Evolutionary conservation across 352 stramenopile species (phyloP), one percentile per base, ranked within the genome.

Genomic region (Phytophthora fragariaefolia): DNA sequence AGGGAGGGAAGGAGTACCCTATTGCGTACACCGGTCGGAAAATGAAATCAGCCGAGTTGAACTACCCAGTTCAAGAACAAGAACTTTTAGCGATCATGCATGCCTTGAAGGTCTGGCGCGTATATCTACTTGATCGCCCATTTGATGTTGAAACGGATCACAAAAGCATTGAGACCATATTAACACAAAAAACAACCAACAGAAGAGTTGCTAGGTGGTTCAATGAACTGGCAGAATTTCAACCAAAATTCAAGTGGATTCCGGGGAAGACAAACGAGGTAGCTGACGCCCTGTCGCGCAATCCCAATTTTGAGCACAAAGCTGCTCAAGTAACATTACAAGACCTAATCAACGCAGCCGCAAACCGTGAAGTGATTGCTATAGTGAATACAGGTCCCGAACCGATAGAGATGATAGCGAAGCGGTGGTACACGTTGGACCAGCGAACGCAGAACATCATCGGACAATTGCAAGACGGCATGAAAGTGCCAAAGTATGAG

Each of bases 91-190:
- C 57, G 6, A 57, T 56, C 4, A 57, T 61, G 30, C 32, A 69
- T 38, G n/a, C 32, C 2, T 17, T 64, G 18, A 46, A 36, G 27
- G 17, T 24, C 27, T 67, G 57, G 42, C 50, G 51, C 62, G 1
- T 65, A 66, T 32, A n/a, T n/a, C 51, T 62, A 4, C 20, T 69
- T 0, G 62, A 71, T 30, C n/a, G 15, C 4, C 56, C 55, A 36
- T 66, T 66, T 38, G 30, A 15, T 2, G 54, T 71, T 1, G 55
- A 71, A 48, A 71, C 55, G 0, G 51, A 61, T 48, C 43, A 65
- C 47, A 65, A 73, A 30, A 58, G 30, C 12, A 57, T 69, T 18
- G 52, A 73, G 18, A 64, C 27, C 1, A 61, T 58, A 12, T 20
- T 65, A 1, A 48, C 47, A 13, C 54, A 71, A 8, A 58, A 71